Percentiles rank a stretch among this genome's conserved stretches.
phyloP scores from a whole-genome alignment of 108 stramenopile species.

The Cyclotella choctawhatcheeana region DNA sequence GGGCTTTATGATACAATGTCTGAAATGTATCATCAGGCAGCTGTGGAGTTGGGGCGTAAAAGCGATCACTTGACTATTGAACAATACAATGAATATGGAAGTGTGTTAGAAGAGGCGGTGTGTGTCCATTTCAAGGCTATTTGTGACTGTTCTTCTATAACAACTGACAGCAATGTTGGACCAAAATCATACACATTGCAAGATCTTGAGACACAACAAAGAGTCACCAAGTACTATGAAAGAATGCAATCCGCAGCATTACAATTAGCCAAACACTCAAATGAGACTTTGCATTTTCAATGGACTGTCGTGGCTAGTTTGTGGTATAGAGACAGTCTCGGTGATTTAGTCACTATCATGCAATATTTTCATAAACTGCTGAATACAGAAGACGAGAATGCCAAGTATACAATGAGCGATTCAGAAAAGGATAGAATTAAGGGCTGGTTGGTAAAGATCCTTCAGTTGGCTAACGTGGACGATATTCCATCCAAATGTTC shows the following conservation, averaged over 20 bases:
- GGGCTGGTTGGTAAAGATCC: constrained; percentile 6
- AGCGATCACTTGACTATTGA: neutral
- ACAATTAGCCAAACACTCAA: constrained; percentile 24
- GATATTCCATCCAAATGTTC: constrained; percentile 19
- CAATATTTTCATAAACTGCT: constrained; percentile 4
- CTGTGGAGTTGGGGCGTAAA: neutral
- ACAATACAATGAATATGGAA: constrained; percentile 3
- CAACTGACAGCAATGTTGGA: neutral
- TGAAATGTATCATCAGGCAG: constrained; percentile 36
- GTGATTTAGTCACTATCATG: constrained; percentile 6
- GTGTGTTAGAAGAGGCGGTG: constrained; percentile 26
- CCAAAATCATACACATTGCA: constrained; percentile 9
- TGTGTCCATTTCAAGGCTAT: constrained; percentile 37
- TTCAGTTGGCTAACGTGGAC: neutral
- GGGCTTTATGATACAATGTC: constrained; percentile 33
- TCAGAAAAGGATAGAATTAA: neutral
- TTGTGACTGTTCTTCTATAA: constrained; percentile 19
- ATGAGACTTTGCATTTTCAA: constrained; percentile 29
- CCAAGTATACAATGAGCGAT: neutral
- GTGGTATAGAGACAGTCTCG: constrained; percentile 33
- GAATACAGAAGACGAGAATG: neutral
- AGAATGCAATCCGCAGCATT: constrained; percentile 33
- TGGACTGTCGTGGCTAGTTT: constrained; percentile 39
- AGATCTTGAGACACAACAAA: constrained; percentile 12
- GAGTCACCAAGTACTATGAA: constrained; percentile 28